Conservation (phyloP, 2,329 filamentous ascomycete genomes). For the Penicillium thymicola region DNA sequence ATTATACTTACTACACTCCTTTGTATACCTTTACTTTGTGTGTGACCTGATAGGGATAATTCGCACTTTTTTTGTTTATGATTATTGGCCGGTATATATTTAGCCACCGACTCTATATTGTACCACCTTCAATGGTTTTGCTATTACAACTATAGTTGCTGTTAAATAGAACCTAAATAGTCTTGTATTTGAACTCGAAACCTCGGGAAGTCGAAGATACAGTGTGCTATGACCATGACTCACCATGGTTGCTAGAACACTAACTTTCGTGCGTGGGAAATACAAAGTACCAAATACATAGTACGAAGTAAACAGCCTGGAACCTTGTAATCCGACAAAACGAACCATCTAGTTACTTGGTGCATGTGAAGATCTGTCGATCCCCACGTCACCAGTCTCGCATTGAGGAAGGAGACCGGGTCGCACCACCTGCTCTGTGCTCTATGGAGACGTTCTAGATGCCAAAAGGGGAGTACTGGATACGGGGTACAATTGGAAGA, state of each 20-base stretch:
- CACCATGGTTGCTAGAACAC: neutral
- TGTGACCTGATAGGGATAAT: neutral
- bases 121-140: neutral
- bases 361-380: conserved; percentile 7
- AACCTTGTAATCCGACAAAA: neutral
- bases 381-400: conserved; percentile 14
- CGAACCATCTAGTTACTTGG: neutral
- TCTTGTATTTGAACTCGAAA: neutral
- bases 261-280: neutral
- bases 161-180: neutral
- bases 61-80: neutral
- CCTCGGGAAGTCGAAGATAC: neutral
- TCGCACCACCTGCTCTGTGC: neutral
- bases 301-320: neutral
- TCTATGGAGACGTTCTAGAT: neutral
- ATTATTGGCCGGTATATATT: neutral
- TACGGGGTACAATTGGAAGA: neutral
- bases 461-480: neutral
- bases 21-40: too few relatives aligned
- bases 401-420: neutral
- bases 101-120: neutral
- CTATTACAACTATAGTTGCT: too few relatives aligned
- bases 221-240: neutral
- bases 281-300: neutral
- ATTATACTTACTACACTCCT: neutral